These are phyloP conservation scores for Boletellus ananiceps DNA, from an alignment of 768 basidiomycete genomes.

Conservation along the genomic window DNA sequence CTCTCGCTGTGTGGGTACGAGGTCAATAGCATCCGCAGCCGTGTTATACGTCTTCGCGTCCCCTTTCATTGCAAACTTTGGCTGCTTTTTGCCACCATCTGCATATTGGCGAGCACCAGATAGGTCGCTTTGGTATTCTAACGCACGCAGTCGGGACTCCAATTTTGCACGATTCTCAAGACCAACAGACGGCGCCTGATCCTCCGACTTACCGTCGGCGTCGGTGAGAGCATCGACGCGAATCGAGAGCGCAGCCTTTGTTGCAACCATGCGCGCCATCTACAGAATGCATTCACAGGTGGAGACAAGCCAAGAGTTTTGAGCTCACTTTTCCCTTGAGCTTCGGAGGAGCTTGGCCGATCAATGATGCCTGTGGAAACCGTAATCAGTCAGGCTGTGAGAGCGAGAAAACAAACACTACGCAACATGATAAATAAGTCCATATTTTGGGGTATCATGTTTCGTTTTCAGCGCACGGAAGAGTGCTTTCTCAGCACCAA, in stretches of 20 bases:
- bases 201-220: conserved; percentile 82
- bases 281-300: conserved; percentile 24
- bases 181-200: conserved; percentile 79
- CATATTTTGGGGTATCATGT: conserved; percentile 98
- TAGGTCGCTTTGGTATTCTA: conserved; percentile 80
- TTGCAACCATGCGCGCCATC: conserved; percentile 99
- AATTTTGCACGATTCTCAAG: conserved; percentile 93
- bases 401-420: conserved; percentile 8
- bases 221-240: conserved; percentile 97
- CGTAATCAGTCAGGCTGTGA: conserved; percentile 1
- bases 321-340: conserved; percentile 85
- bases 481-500: conserved; percentile 73
- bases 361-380: conserved; percentile 71
- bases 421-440: conserved; percentile 93
- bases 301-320: not conserved
- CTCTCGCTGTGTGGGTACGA: conserved; percentile 83
- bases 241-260: conserved; percentile 94
- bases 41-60: conserved; percentile 82
- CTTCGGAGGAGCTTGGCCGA: conserved; percentile 96
- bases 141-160: conserved; percentile 84
- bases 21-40: conserved; percentile 74
- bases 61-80: conserved; percentile 75
- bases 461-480: conserved; percentile 77
- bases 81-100: conserved; percentile 62
- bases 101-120: conserved; percentile 65